Percentiles rank a stretch among this genome's conserved stretches.
Evolutionary conservation across 805 yeast species (phyloP).

Genomic region (Pichia exigua): DNA sequence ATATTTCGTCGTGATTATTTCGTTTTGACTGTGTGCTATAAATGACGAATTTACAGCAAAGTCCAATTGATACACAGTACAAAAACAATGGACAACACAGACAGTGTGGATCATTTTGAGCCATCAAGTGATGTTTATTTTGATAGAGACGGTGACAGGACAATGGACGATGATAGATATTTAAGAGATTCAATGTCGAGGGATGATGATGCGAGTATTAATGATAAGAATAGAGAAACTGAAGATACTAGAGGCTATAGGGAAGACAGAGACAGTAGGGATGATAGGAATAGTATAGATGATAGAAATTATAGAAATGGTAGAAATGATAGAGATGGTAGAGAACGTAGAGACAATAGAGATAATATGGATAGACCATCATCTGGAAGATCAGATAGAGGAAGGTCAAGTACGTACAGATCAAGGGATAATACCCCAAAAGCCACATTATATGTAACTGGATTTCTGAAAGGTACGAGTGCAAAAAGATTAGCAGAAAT

Average conservation of each 20-base stretch:
- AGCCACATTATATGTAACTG: constrained; percentile 27
- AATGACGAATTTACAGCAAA: not conserved
- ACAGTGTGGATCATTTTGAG: not conserved
- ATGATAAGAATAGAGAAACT: not conserved
- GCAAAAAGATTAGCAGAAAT: constrained; percentile 54
- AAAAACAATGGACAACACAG: not conserved
- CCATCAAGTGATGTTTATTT: not conserved
- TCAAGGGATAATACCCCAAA: constrained; percentile 10
- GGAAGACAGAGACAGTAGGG: not conserved
- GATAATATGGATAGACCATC: not conserved
- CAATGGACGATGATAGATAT: not conserved
- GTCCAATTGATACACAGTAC: not conserved
- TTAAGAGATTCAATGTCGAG: not conserved
- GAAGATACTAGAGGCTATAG: not conserved
- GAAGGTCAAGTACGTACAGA: not conserved
- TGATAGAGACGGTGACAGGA: not conserved
- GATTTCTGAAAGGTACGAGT: constrained; percentile 41
- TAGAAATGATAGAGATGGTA: not conserved
- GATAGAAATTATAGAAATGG: not conserved
- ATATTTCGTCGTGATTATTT: not conserved
- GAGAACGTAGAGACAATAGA: not conserved
- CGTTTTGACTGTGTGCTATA: not conserved
- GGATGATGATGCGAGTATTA: not conserved
- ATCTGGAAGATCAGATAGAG: not conserved
- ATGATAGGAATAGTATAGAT: not conserved